phyloP scores from a whole-genome alignment of 116 monocot genomes.

The Iris pallida region DNA sequence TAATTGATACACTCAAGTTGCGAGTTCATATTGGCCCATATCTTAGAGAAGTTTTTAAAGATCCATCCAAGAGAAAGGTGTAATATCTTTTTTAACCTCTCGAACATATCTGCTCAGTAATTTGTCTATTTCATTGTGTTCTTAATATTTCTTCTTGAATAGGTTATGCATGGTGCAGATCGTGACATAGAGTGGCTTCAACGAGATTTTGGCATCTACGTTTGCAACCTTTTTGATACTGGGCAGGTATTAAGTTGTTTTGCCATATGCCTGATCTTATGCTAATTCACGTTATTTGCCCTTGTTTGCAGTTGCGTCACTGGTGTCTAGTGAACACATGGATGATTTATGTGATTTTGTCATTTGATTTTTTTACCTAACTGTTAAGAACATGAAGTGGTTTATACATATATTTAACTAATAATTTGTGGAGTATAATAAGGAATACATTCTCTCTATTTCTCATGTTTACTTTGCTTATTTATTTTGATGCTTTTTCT shows the following conservation, averaged over 20 bases:
- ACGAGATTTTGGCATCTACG: slow-evolving; percentile 95
- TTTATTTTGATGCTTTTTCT: no score
- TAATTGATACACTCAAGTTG: slow-evolving; percentile 90
- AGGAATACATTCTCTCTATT: no score
- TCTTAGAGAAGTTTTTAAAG: slow-evolving; percentile 86
- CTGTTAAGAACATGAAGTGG: no score
- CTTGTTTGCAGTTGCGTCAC: not conserved
- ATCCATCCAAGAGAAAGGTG: slow-evolving; percentile 89
- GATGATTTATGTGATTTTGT: not conserved
- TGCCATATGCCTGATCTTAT: no score
- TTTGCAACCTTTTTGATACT: slow-evolving; percentile 96
- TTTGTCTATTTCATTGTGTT: not conserved
- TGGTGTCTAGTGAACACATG: not conserved
- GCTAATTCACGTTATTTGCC: no score
- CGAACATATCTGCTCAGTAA: not conserved
- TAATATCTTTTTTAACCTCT: not conserved
- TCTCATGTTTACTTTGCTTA: no score
- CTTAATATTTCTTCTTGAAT: slow-evolving; percentile 13
- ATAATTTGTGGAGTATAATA: no score
- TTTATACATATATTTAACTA: no score
- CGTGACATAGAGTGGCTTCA: slow-evolving; percentile 96
- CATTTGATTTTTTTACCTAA: no score
- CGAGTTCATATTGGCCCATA: slow-evolving; percentile 90
- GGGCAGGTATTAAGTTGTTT: slow-evolving; percentile 63
- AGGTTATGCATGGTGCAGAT: slow-evolving; percentile 99